Evolutionary conservation across 2,329 filamentous ascomycete species (phyloP), one percentile per base, ranked within the genome.

Genomic region (Pyricularia sp.): DNA sequence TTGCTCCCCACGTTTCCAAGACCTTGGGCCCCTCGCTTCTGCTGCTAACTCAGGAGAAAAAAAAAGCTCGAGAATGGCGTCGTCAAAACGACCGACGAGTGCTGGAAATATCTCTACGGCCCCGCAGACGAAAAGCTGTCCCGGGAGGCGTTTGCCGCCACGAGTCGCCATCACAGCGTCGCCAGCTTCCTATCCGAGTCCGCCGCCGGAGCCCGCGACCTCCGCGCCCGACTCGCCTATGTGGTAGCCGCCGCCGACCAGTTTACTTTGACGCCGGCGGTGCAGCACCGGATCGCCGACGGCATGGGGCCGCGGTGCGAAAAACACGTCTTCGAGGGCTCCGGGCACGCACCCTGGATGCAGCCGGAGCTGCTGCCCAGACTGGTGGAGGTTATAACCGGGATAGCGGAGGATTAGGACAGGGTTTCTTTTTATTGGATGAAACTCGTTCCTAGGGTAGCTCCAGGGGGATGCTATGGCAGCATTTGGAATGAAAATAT

Each of bases 241-340:
- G 65, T 69, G 33, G 42, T 55, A 55, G 42, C 58, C 65, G 68
- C 65, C 20, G 20, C 64, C 59, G 68, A 69, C 65, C 2, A 50
- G 20, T 61, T 17, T 31, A 26, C 67, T 23, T 23, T 23, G 23
- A 6, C 33, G 10, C 20, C 30, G 2, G n/a, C 11, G 14, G 65
- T 26, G 23, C 68, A 69, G 33, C 30, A 64, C 12, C 20, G 30
- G n/a, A 25, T 67, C 65, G 36, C 36, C 4, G 65, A 50, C 33
- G 65, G 58, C 25, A 67, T 68, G 65, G 59, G 66, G 3, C 63
- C 55, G 12, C 10, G 25, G 2, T 20, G 65, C 33, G 28, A 64
- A 55, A 64, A 31, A 17, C 31, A 31, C 33, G 30, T 36, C 17
- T 23, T 69, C 12, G n/a, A 67, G 9, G n/a, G 26, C n/a, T 25